Conservation (phyloP, 139 green algal genomes). For the Gonium pectorale region DNA sequence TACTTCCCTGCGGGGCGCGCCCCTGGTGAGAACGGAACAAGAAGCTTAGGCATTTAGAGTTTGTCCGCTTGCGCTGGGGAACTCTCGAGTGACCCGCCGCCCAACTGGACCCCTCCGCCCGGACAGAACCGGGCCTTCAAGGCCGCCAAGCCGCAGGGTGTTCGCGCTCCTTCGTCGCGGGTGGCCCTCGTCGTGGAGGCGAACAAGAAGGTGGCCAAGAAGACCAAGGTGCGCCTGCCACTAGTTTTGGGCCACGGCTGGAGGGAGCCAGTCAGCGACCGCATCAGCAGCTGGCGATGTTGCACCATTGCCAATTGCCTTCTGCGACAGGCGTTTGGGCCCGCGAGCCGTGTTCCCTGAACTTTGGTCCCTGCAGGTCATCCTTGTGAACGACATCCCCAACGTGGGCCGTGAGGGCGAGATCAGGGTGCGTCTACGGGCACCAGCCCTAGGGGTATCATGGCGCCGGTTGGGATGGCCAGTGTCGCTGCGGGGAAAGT, state of each 20-base stretch:
- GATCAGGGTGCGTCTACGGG: constrained; percentile 38
- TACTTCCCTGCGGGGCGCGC: constrained; percentile 10
- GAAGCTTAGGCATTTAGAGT: not conserved
- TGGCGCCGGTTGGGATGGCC: no score
- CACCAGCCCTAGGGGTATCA: no score
- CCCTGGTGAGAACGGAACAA: constrained; percentile 1
- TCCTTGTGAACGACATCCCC: constrained; percentile 47
- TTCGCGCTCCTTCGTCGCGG: constrained; percentile 42
- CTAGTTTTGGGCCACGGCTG: not conserved
- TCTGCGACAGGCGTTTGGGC: no score
- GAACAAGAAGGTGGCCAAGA: constrained; percentile 73
- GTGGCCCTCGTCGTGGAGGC: constrained; percentile 49
- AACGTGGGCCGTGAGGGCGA: constrained; percentile 50
- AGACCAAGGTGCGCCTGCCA: constrained; percentile 56
- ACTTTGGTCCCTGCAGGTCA: constrained; percentile 19
- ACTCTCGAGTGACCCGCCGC: not conserved
- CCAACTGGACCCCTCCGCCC: not conserved
- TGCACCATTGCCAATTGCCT: no score
- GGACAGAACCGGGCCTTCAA: constrained; percentile 46
- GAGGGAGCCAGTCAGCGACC: no score
- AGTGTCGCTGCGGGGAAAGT: no score
- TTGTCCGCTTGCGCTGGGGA: not conserved
- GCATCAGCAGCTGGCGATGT: no score
- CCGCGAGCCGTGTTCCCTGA: no score
- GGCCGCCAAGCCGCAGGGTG: constrained; percentile 36